phyloP scores from a whole-genome alignment of 345 rosid species.

The Geranium brycei region DNA sequence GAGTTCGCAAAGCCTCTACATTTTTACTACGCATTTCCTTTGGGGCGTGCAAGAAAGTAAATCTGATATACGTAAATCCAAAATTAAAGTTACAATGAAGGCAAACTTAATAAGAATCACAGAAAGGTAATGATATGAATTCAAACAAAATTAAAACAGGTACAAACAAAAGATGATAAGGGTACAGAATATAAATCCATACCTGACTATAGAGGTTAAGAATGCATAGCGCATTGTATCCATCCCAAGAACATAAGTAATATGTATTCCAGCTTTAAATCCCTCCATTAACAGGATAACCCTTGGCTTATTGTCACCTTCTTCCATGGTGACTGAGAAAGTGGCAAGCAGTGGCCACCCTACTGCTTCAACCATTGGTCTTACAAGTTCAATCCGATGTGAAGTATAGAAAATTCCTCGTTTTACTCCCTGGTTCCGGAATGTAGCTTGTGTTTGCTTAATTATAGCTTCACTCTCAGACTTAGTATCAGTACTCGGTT shows the following conservation, averaged over 20 bases:
- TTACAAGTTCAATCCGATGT: conserved; percentile 59
- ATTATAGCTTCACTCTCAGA: conserved; percentile 78
- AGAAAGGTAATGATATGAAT: background rate
- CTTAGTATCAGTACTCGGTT: conserved; percentile 56
- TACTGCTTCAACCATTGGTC: conserved; percentile 98
- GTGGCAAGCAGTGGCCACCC: conserved; percentile 98
- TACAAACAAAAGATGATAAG: background rate
- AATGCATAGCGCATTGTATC: conserved; percentile 99
- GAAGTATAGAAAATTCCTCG: conserved; percentile 81
- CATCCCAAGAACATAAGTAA: conserved; percentile 88
- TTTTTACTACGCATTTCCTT: conserved; percentile 94
- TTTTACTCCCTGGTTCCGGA: conserved; percentile 69
- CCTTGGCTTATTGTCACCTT: conserved; percentile 90
- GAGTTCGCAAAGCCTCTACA: conserved; percentile 88
- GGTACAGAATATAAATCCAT: background rate
- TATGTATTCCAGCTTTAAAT: conserved; percentile 92
- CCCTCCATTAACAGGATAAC: conserved; percentile 95
- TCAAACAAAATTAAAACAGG: background rate
- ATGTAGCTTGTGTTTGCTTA: conserved; percentile 86
- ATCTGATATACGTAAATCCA: conserved; percentile 27
- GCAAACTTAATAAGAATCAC: background rate
- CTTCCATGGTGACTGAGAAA: conserved; percentile 98
- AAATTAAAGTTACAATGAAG: too few relatives aligned
- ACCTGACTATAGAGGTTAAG: conserved; percentile 94
- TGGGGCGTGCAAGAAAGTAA: conserved; percentile 97